Conservation (phyloP, 768 basidiomycete species). For the Suillus spraguei region DNA sequence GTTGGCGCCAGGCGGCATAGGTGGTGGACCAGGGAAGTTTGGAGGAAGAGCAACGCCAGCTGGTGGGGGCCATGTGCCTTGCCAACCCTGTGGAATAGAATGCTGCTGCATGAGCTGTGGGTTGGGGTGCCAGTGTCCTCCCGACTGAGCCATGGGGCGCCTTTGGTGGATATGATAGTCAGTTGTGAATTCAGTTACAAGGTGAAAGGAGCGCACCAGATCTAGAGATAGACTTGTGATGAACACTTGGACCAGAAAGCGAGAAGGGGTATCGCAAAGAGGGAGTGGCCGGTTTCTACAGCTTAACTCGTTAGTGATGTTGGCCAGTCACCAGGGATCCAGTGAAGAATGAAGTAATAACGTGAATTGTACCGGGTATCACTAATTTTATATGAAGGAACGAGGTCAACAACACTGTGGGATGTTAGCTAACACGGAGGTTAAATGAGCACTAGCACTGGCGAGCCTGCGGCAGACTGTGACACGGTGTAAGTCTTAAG, state of each 20-base stretch:
- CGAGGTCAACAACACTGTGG: not conserved
- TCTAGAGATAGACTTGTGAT: not conserved
- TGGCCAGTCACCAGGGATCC: not conserved
- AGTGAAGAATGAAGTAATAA: not conserved
- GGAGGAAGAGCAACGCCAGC: constrained; percentile 32
- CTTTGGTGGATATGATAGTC: not conserved
- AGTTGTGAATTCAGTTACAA: not conserved
- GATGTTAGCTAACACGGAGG: not conserved
- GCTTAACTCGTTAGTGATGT: not conserved
- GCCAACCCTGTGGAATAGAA: constrained; percentile 32
- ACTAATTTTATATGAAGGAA: not conserved
- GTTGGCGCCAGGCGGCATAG: constrained; percentile 52
- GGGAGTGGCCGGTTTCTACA: not conserved
- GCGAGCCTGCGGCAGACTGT: constrained; percentile 4
- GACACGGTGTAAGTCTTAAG: constrained; percentile 2
- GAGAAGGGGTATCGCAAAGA: not conserved
- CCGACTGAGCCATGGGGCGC: constrained; percentile 5
- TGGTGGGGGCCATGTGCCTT: constrained; percentile 39
- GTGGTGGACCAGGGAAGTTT: constrained; percentile 50
- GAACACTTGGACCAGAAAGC: not conserved
- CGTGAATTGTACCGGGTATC: not conserved
- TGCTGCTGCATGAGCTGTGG: constrained; percentile 35
- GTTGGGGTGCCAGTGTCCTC: constrained; percentile 32
- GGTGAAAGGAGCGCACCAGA: not conserved
- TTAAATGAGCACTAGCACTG: constrained; percentile 5